phyloP scores from a whole-genome alignment of 352 stramenopile genomes.

The Pythium coloratum region DNA sequence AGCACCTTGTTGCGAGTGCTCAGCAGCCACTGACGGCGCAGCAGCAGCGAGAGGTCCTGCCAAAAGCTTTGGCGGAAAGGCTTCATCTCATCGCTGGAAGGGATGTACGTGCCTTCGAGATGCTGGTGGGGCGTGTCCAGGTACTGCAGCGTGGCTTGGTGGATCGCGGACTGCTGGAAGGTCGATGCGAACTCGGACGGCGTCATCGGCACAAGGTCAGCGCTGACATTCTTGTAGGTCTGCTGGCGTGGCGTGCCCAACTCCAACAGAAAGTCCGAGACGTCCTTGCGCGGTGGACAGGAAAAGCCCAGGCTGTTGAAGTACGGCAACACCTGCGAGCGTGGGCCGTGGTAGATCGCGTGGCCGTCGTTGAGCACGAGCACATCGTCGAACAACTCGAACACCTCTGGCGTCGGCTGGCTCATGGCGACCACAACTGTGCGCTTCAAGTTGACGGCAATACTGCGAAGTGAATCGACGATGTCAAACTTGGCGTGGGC shows the following conservation, averaged over 20 bases:
- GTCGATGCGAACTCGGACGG: constrained; percentile 46
- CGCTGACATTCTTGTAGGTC: constrained; percentile 27
- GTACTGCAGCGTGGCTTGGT: constrained; percentile 44
- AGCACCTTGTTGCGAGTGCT: constrained; percentile 57
- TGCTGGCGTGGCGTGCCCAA: constrained; percentile 36
- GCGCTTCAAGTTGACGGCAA: constrained; percentile 43
- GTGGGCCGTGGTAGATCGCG: constrained; percentile 56
- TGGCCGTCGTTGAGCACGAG: constrained; percentile 51
- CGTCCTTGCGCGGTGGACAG: constrained; percentile 34
- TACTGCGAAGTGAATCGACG: constrained; percentile 66
- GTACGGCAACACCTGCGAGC: constrained; percentile 42
- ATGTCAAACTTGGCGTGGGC: constrained; percentile 88
- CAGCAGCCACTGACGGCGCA: constrained; percentile 69
- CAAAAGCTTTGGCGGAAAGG: constrained; percentile 54
- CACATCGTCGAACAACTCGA: constrained; percentile 60
- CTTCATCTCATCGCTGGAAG: constrained; percentile 20
- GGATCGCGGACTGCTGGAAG: constrained; percentile 55
- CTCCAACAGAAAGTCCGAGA: constrained; percentile 39
- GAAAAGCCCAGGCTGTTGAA: constrained; percentile 52
- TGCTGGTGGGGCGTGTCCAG: constrained; percentile 32
- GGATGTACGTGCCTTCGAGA: constrained; percentile 1
- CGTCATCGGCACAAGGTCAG: constrained; percentile 21
- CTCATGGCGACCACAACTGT: constrained; percentile 50
- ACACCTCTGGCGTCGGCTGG: constrained; percentile 47
- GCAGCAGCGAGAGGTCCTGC: constrained; percentile 42